Evolutionary conservation across 2,329 filamentous ascomycete species (phyloP).

Genomic region (Cladosporium sp.): DNA sequence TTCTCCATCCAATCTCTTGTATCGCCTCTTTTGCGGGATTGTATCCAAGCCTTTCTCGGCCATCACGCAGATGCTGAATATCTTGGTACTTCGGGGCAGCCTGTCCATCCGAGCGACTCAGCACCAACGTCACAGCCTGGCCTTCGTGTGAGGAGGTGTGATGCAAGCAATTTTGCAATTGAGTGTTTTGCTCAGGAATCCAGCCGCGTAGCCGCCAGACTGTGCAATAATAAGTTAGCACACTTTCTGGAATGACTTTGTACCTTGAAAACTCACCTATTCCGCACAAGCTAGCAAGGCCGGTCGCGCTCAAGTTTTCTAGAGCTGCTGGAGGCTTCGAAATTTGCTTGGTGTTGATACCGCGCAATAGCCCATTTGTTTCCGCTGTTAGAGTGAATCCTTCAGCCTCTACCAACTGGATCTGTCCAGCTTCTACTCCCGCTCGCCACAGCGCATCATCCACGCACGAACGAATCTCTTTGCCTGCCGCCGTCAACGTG

Average conservation of each 20-base stretch:
- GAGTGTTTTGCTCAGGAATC: conserved; percentile 21
- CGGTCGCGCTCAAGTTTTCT: conserved; percentile 19
- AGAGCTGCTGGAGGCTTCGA: not conserved
- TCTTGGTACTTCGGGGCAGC: conserved; percentile 25
- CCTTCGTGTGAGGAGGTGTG: conserved; percentile 20
- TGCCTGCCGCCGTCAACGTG: conserved; percentile 10
- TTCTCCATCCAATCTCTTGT: conserved; percentile 28
- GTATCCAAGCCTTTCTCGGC: conserved; percentile 30
- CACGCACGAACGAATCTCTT: conserved; percentile 17
- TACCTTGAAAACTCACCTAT: conserved; percentile 21
- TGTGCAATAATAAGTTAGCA: conserved; percentile 6
- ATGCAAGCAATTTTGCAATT: conserved; percentile 25
- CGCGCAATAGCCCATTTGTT: not conserved
- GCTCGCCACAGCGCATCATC: conserved; percentile 23
- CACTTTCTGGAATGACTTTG: not conserved
- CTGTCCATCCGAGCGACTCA: conserved; percentile 28
- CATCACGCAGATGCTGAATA: conserved; percentile 29
- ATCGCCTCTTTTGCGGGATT: conserved; percentile 27
- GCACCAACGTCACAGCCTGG: conserved; percentile 20
- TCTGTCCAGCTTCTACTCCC: conserved; percentile 21
- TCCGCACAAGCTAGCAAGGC: conserved; percentile 22
- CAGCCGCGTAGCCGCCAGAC: conserved; percentile 32
- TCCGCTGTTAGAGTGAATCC: not conserved
- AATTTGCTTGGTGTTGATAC: not conserved
- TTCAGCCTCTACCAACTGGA: conserved; percentile 26